Conservation (phyloP, 2,329 filamentous ascomycete species). For the Chrysosporium keratinophilum region DNA sequence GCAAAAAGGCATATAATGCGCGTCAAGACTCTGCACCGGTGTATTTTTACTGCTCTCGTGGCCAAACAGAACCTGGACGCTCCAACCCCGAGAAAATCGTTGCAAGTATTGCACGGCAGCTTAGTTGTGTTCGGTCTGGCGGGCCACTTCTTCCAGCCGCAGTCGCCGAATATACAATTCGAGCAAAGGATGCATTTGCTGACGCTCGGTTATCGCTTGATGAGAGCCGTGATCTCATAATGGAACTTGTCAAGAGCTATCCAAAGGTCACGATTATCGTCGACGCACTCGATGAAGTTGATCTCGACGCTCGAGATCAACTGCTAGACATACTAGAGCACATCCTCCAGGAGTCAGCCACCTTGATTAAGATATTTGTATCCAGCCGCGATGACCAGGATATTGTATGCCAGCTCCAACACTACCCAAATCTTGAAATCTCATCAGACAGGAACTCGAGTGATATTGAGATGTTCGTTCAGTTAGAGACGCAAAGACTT, state of each 20-base stretch:
- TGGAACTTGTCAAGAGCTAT: conserved; percentile 18
- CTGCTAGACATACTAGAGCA: conserved; percentile 22
- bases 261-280: conserved; percentile 24
- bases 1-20: too few species aligned
- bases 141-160: not conserved
- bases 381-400: conserved; percentile 27
- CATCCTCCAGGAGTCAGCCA: conserved; percentile 21
- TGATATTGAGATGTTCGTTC: too few species aligned
- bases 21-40: too few species aligned
- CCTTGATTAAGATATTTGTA: conserved; percentile 28
- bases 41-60: conserved; percentile 25
- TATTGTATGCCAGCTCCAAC: conserved; percentile 17
- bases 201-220: conserved; percentile 12
- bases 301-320: conserved; percentile 18
- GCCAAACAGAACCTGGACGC: conserved; percentile 19
- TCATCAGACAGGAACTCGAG: conserved; percentile 18
- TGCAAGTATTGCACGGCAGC: conserved; percentile 19
- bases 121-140: too few species aligned
- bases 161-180: not conserved
- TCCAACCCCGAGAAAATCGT: conserved; percentile 19
- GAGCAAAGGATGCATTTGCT: not conserved
- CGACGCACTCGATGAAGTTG: conserved; percentile 30
- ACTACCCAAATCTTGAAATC: conserved; percentile 23
- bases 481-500: conserved; percentile 19
- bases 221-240: conserved; percentile 17